Percentiles rank a stretch among this genome's conserved stretches.
phyloP scores from a whole-genome alignment of 768 basidiomycete species.

The Boletus vermiculosoides region DNA sequence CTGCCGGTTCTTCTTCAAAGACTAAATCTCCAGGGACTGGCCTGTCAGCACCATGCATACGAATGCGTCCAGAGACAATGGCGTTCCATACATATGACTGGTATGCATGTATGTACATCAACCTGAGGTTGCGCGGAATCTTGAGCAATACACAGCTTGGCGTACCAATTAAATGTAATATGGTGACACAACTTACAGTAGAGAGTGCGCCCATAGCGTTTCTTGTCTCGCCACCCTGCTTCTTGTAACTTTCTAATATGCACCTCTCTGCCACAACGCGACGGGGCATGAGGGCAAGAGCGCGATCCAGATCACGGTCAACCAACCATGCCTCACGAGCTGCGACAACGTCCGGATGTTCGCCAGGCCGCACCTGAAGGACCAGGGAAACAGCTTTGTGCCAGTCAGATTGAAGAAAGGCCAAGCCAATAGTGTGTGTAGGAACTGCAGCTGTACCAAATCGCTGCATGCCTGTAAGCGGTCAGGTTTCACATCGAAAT shows the following conservation, averaged over 20 bases:
- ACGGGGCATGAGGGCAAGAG: constrained; percentile 83
- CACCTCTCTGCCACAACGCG: constrained; percentile 92
- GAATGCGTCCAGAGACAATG: constrained; percentile 91
- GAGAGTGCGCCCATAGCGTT: constrained; percentile 88
- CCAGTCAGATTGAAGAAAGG: constrained; percentile 89
- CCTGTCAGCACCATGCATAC: constrained; percentile 65
- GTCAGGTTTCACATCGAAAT: constrained; percentile 3
- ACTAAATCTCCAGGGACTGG: constrained; percentile 92
- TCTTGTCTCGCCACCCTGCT: constrained; percentile 71
- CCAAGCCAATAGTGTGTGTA: constrained; percentile 91
- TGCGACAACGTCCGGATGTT: constrained; percentile 85
- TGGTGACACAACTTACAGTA: constrained; percentile 49
- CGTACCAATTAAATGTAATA: background rate
- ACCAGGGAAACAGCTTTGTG: constrained; percentile 81
- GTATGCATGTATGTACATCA: constrained; percentile 99
- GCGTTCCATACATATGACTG: constrained; percentile 99
- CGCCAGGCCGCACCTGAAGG: constrained; percentile 79
- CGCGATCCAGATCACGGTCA: constrained; percentile 75
- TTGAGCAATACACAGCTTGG: constrained; percentile 31
- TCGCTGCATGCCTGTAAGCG: constrained; percentile 84
- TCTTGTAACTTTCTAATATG: constrained; percentile 86
- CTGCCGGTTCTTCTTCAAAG: constrained; percentile 47
- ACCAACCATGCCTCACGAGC: constrained; percentile 89
- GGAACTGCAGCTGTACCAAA: constrained; percentile 97
- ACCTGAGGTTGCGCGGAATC: constrained; percentile 92